Percentiles rank a stretch among this genome's conserved stretches.
These are phyloP conservation scores for Phialophora verrucosa DNA, from an alignment of 2,329 filamentous ascomycete species.

Conservation along the genomic window DNA sequence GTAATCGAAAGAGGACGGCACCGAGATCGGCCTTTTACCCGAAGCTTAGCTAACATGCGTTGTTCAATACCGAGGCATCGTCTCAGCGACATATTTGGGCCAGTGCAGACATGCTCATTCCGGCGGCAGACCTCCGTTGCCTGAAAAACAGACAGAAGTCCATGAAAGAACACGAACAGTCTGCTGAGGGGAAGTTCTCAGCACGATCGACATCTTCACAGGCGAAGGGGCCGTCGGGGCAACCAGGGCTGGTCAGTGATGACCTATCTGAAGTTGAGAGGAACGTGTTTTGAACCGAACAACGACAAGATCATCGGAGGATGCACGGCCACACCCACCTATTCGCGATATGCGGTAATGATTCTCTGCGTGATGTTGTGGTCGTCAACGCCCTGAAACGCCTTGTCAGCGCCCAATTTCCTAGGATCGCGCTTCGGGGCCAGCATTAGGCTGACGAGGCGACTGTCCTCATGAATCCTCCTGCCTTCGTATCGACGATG, in stretches of 20 bases:
- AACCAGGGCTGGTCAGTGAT: background rate
- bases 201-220: background rate
- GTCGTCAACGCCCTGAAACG: background rate
- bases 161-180: background rate
- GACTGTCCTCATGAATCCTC: background rate
- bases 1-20: background rate
- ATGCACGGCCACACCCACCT: background rate
- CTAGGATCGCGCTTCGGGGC: background rate
- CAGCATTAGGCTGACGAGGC: background rate
- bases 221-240: background rate
- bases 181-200: background rate
- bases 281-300: background rate
- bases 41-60: background rate
- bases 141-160: background rate
- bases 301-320: constrained; percentile 2
- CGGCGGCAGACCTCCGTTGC: too few relatives aligned
- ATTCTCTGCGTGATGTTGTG: background rate
- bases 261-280: background rate
- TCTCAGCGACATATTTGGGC: background rate
- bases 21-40: background rate
- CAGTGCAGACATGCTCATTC: background rate
- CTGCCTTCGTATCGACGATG: background rate
- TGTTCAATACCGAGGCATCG: background rate
- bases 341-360: background rate
- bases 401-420: background rate